These are phyloP conservation scores for Stropharia rugosoannulata DNA, from an alignment of 768 basidiomycete genomes.

Conservation along the genomic window DNA sequence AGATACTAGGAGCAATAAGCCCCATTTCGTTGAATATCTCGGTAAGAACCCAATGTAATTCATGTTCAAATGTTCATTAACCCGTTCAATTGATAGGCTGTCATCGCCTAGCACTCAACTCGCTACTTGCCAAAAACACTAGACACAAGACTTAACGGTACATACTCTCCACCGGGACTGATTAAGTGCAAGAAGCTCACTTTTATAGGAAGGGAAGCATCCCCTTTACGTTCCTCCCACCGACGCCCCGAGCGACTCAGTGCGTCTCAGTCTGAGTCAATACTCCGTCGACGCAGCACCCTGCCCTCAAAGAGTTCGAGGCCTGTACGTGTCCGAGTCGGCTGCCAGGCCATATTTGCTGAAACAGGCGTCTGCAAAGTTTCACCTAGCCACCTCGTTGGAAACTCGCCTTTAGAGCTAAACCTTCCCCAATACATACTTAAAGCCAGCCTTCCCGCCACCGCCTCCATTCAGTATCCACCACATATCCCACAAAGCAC, in stretches of 20 bases:
- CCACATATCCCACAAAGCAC: constrained; percentile 1
- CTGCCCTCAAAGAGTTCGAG: neutral
- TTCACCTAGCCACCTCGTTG: constrained; percentile 10
- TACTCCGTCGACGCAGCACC: neutral
- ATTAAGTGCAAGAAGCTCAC: no score
- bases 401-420: constrained; percentile 6
- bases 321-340: neutral
- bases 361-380: constrained; percentile 2
- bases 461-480: neutral
- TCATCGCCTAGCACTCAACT: no score
- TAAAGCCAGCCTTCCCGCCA: neutral
- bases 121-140: no score
- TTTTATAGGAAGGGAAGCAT: no score
- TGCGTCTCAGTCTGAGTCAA: constrained; percentile 5
- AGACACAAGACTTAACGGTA: no score
- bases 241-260: constrained; percentile 2
- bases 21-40: no score
- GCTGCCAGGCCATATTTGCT: neutral
- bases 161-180: no score
- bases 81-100: no score
- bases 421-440: neutral
- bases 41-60: no score
- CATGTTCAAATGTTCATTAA: no score
- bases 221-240: constrained; percentile 8
- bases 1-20: no score